Base-by-base conservation (phyloP, 106 monocot genomes). In the Acorus calamus region DNA sequence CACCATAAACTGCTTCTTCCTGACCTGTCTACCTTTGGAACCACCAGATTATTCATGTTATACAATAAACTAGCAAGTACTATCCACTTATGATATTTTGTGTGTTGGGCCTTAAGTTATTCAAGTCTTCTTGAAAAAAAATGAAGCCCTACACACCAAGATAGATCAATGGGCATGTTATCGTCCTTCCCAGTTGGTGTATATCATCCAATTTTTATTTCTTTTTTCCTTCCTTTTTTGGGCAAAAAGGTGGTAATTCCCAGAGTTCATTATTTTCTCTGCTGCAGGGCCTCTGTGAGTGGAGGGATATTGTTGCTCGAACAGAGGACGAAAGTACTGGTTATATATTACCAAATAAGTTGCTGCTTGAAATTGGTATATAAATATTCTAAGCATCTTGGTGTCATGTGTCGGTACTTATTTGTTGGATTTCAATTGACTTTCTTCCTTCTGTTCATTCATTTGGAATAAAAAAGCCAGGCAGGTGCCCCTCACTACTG, bases 241-340 rank as follows among this genome's bases (percentile, higher is more conserved):
- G 28, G 28, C 28, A 28, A 28, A 28, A 28, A 28, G 28, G 28
- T 28, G 28, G 28, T 28, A 28, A 28, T 28, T 28, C 28, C 28
- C 28, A 28, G 28, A 28, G 28, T 28, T 28, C 28, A 28, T 28
- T 28, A 28, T 1, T 43, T 10, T 55, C 14, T 52, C 41, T 60
- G 14, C 63, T 51, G 51, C 64, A 96, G 94, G 96, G 74, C 7
- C 56, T 96, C 11, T 85, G 56, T 72, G 74, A 76, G 41, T 96
- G 96, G 96, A 78, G 96, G 74, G 96, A 96, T 77, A 65, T 50
- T 57, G 49, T 87, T 76, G 96, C 91, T 55, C 87, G 96, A 52
- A 78, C 74, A 45, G 96, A 83, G 72, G 96, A 96, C 75, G 96
- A 96, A 80, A 96, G 96, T 53, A 96, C 96, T 63, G 96, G 96